phyloP scores from a whole-genome alignment of 2,329 filamentous ascomycete genomes.

The Zelopaecilomyces penicillatus region DNA sequence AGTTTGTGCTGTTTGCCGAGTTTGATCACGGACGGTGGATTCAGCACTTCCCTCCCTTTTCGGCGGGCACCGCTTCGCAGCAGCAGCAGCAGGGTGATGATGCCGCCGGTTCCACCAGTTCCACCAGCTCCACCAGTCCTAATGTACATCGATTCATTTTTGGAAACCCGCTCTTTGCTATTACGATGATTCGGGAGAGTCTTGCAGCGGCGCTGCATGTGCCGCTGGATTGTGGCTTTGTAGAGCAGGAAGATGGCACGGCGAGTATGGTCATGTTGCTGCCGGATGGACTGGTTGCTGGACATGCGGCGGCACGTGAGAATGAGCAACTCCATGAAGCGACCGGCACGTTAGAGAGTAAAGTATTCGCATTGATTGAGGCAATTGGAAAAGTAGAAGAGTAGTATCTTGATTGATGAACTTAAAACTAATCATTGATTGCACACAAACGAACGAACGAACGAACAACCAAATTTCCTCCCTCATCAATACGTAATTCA shows the following conservation, averaged over 20 bases:
- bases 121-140: neutral
- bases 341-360: neutral
- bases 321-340: neutral
- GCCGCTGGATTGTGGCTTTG: constrained; percentile 1
- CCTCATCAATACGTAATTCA: too few species aligned
- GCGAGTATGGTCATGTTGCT: constrained; percentile 2
- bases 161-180: constrained; percentile 1
- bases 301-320: neutral
- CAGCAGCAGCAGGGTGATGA: neutral
- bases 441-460: neutral
- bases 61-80: neutral
- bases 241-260: constrained; percentile 1
- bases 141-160: constrained; percentile 2
- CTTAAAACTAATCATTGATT: neutral
- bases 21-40: constrained; percentile 5
- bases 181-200: constrained; percentile 1
- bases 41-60: neutral
- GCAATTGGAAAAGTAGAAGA: neutral
- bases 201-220: constrained; percentile 1
- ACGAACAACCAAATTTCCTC: too few species aligned
- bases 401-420: neutral
- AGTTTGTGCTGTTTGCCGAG: constrained; percentile 4
- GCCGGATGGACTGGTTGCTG: neutral
- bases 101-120: too few species aligned
- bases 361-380: neutral